Percentiles rank a stretch among this genome's conserved stretches.
phyloP scores from a whole-genome alignment of 1,284 basidiomycete species.

The Mycena sp. region DNA sequence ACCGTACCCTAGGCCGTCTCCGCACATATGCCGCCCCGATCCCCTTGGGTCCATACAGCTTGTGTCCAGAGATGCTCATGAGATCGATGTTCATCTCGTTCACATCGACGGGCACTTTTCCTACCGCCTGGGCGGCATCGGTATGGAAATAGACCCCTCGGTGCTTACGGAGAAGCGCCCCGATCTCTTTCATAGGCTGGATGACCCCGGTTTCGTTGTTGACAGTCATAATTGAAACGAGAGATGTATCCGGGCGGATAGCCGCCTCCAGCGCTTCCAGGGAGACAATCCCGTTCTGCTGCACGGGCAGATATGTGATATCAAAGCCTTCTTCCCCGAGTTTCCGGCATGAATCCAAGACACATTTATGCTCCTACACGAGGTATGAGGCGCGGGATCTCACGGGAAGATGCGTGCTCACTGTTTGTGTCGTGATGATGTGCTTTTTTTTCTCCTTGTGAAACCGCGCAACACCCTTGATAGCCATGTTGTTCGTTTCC shows the following conservation, averaged over 20 bases:
- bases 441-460: constrained; percentile 91
- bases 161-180: constrained; percentile 82
- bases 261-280: constrained; percentile 82
- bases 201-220: constrained; percentile 99
- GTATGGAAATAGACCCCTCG: constrained; percentile 96
- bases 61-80: constrained; percentile 97
- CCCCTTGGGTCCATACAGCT: constrained; percentile 98
- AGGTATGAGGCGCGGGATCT: constrained; percentile 16
- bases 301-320: constrained; percentile 96
- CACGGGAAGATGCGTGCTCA: constrained; percentile 47
- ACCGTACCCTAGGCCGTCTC: constrained; percentile 89
- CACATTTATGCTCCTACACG: constrained; percentile 97
- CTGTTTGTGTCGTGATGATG: constrained; percentile 92
- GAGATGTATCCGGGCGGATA: constrained; percentile 87
- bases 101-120: constrained; percentile 92
- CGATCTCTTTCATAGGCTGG: constrained; percentile 97
- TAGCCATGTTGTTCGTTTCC: constrained; percentile 97
- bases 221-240: constrained; percentile 98
- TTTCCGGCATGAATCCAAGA: constrained; percentile 96
- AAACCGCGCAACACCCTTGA: constrained; percentile 97
- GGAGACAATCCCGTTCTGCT: constrained; percentile 86
- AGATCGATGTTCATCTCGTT: constrained; percentile 97
- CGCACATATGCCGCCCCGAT: constrained; percentile 96
- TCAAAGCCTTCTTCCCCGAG: constrained; percentile 98
- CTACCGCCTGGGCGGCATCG: constrained; percentile 96